A percentile compares a stretch with the other conserved stretches of the same genome.
Evolutionary conservation across 495 filamentous ascomycete species (phyloP).

Genomic region (Penicillium canescens): DNA sequence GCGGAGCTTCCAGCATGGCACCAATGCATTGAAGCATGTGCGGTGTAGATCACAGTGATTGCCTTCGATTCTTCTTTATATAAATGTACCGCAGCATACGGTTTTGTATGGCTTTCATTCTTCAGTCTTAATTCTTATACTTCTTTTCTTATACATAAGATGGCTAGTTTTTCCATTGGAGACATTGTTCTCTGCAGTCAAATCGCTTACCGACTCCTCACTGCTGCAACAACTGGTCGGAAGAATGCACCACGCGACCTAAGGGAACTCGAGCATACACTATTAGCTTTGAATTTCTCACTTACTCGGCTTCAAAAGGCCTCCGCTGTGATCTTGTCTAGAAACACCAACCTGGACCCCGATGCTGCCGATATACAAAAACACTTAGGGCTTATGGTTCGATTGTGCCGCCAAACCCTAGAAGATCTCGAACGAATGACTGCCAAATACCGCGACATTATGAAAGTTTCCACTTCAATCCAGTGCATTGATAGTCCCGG

Average conservation of each 20-base stretch:
- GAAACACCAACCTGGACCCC: background rate
- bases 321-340: background rate
- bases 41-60: no score
- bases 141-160: no score
- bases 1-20: no score
- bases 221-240: background rate
- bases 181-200: conserved; percentile 12
- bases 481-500: no score
- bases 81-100: no score
- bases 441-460: background rate
- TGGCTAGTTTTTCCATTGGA: conserved; percentile 4
- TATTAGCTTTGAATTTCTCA: conserved; percentile 3
- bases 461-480: no score
- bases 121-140: no score
- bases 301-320: background rate
- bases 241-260: background rate
- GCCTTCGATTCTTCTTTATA: no score
- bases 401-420: background rate
- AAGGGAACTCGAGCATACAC: background rate
- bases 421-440: conserved; percentile 6
- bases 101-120: no score
- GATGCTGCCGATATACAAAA: background rate
- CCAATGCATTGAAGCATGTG: no score
- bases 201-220: conserved; percentile 3
- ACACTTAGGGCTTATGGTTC: conserved; percentile 3